phyloP scores from a whole-genome alignment of 805 yeast species.

The Starmerella davenportii region DNA sequence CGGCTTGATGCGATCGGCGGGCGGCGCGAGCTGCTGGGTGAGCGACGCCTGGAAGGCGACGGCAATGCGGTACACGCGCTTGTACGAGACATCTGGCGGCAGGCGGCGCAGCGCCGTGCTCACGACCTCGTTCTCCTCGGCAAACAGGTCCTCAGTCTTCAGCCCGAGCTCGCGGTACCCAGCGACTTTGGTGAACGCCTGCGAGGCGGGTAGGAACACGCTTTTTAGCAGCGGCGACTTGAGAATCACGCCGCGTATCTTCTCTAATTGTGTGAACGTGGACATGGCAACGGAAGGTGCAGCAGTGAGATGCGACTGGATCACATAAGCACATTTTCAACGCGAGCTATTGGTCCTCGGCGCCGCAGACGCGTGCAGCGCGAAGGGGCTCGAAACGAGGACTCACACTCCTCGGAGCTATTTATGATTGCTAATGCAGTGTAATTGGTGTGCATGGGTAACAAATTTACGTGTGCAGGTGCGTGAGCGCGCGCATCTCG shows the following conservation, averaged over 20 bases:
- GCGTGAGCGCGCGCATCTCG: no score
- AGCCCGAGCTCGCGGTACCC: conserved; percentile 95
- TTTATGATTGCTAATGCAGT: not conserved
- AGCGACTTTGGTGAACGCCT: conserved; percentile 49
- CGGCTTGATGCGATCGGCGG: conserved; percentile 54
- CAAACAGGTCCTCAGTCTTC: conserved; percentile 65
- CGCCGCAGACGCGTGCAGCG: no score
- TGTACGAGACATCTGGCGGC: conserved; percentile 67
- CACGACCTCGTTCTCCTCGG: conserved; percentile 72
- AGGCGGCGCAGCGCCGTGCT: conserved; percentile 80
- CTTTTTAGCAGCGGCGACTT: conserved; percentile 63
- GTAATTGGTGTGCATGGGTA: no score
- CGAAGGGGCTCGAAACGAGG: no score
- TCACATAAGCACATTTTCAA: not conserved
- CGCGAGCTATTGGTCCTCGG: no score
- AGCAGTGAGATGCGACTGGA: not conserved
- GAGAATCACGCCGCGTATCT: conserved; percentile 50
- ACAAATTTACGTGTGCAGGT: no score
- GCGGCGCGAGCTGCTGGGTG: conserved; percentile 71
- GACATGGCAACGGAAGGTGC: conserved; percentile 18
- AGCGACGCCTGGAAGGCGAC: conserved; percentile 81
- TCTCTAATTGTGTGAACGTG: conserved; percentile 25
- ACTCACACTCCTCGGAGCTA: not conserved
- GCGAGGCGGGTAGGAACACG: conserved; percentile 63
- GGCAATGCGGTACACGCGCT: conserved; percentile 79